phyloP scores from a whole-genome alignment of 2,329 filamentous ascomycete genomes.

The Juglanconis oblonga region DNA sequence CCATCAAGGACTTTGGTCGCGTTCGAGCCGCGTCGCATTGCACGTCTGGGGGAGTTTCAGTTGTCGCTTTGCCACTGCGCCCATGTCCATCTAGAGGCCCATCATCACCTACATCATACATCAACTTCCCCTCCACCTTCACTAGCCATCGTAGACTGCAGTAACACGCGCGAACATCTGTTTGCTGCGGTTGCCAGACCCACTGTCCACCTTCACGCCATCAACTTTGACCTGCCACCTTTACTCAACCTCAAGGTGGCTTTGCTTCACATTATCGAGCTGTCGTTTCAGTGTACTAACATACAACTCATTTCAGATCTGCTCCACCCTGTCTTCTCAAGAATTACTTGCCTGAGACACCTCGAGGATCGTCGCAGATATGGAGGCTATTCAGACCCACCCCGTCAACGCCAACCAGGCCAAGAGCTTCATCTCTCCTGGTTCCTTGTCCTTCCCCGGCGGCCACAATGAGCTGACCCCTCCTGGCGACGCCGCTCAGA shows the following conservation, averaged over 20 bases:
- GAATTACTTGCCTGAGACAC: neutral
- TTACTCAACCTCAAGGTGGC: neutral
- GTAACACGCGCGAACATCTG: neutral
- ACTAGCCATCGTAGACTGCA: slow-evolving; percentile 8
- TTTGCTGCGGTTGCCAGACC: neutral
- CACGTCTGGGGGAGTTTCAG: slow-evolving; percentile 18
- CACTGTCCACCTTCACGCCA: neutral
- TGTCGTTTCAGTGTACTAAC: neutral
- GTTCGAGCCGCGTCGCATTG: slow-evolving; percentile 19
- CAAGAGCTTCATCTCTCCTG: slow-evolving; percentile 90
- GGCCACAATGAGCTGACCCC: slow-evolving; percentile 80
- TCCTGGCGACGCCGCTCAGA: slow-evolving; percentile 69
- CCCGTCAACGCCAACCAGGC: slow-evolving; percentile 89
- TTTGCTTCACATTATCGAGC: neutral
- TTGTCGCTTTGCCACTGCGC: neutral
- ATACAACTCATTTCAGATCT: slow-evolving; percentile 22
- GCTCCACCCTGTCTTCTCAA: slow-evolving; percentile 20
- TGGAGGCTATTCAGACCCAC: slow-evolving; percentile 90
- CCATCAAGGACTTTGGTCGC: slow-evolving; percentile 21
- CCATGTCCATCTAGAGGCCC: neutral
- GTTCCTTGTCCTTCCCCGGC: slow-evolving; percentile 88
- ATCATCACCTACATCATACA: neutral
- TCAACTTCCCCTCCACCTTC: neutral
- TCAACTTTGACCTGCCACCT: neutral
- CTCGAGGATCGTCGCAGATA: slow-evolving; percentile 42